Evolutionary conservation across 345 rosid species (phyloP), one percentile per base, ranked within the genome.

Genomic region (Brassica napus): DNA sequence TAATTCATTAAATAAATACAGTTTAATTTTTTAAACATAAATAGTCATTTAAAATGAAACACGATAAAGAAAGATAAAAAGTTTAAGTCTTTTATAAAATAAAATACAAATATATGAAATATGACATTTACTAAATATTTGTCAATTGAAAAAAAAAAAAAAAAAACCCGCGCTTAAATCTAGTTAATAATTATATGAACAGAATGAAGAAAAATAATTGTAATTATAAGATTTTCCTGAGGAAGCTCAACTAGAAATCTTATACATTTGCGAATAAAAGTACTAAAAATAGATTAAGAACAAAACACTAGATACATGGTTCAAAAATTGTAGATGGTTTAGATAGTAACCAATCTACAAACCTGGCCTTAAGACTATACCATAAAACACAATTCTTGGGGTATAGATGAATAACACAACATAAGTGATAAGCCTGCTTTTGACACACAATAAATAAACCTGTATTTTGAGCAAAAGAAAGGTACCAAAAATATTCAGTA

Each of bases 211-310:
- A 35, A 60, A 26, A 26, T 18, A 35, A 37, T 0, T 61, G 9
- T 12, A 26, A n/a, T 15, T 26, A 18, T 62, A 35, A 52, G 39
- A 16, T 15, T 49, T 34, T 24, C 21, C 0, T 16, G 44, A 28
- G 35, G 70, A 66, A 61, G 60, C 21, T 59, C 65, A 52, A 55
- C 11, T 54, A 63, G n/a, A 18, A 63, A 47, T 79, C 65, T 79
- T 66, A 6, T n/a, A 55, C 30, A 72, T 65, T 72, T 8, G 52
- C 32, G 30, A 9, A 15, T 0, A 34, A 64, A 32, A 64, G 18
- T n/a, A 30, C 0, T 3, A 15, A 18, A 26, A 10, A 24, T 15
- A 26, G 3, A 6, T 21, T 11, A 24, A 59, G 31, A 59, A 10
- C 4, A 57, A 28, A 28, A 58, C 8, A 14, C 32, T 64, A 16